Evolutionary conservation across 31 red algal genomes (phyloP).

Genomic region (Asparagopsis taxiformis): DNA sequence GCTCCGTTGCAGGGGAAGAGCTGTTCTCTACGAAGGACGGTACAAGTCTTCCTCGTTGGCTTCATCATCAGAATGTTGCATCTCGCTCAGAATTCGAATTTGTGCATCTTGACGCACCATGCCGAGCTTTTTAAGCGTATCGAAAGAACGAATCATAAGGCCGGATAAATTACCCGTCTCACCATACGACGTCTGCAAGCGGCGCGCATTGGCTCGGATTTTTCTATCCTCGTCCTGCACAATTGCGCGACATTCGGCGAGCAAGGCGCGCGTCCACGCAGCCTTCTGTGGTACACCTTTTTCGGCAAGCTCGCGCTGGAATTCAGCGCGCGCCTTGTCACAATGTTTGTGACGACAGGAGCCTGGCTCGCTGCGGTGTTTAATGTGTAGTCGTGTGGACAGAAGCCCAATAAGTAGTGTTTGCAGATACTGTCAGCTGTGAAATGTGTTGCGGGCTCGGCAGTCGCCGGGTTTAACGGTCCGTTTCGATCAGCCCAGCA

Average conservation of each 20-base stretch:
- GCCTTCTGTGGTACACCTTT: slow-evolving; percentile 15
- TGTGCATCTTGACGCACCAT: slow-evolving; percentile 63
- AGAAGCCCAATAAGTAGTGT: slow-evolving; percentile 78
- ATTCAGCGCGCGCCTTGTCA: slow-evolving; percentile 21
- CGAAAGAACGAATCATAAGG: slow-evolving; percentile 66
- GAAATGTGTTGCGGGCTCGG: slow-evolving; percentile 35
- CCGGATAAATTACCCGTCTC: slow-evolving; percentile 24
- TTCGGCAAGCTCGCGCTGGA: slow-evolving; percentile 20
- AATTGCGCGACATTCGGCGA: slow-evolving; percentile 42
- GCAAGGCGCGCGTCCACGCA: slow-evolving; percentile 40
- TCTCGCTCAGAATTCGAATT: slow-evolving; percentile 42
- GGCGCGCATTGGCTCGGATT: slow-evolving; percentile 51
- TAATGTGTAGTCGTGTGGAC: slow-evolving; percentile 76
- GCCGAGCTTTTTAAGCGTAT: slow-evolving; percentile 60
- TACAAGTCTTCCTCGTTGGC: background rate
- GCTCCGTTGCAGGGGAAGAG: too few species aligned
- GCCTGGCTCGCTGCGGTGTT: slow-evolving; percentile 74
- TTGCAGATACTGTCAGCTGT: slow-evolving; percentile 76
- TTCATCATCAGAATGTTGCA: slow-evolving; percentile 28
- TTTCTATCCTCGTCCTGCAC: slow-evolving; percentile 71
- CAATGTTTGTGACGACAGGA: slow-evolving; percentile 54
- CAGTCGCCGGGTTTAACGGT: slow-evolving; percentile 38
- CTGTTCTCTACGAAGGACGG: slow-evolving; percentile 8
- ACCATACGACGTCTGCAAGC: slow-evolving; percentile 74
- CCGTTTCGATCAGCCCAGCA: slow-evolving; percentile 89